Evolutionary conservation across 371 early-diverging fungal species (phyloP), one percentile per base, ranked within the genome.

Genomic region (Lichtheimia ornata): DNA sequence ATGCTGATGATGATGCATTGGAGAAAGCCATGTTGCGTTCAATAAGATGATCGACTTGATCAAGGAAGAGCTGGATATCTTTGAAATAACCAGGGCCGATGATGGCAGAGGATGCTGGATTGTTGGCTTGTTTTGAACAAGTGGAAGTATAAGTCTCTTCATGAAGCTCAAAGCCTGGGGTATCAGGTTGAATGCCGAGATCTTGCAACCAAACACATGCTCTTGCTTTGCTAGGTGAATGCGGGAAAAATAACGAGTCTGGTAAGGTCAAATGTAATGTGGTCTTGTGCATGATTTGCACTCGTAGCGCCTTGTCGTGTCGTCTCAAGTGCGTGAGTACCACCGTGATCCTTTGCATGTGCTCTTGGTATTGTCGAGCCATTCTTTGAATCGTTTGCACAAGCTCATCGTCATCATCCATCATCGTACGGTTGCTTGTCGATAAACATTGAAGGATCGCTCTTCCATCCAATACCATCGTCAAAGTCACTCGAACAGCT

Each of bases 21-120:
- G 13, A 17, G 55, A 35, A 17, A 42, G 28, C 11, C 64, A 59
- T 20, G 67, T 58, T 61, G 17, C 25, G 59, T 51, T 62, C 68
- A 56, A 67, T 63, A 18, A 67, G 30, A 24, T 59, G 55, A 41
- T 67, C 68, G 40, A 67, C 68, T 25, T 63, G 56, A 56, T 67
- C 68, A 40, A 67, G 47, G 53, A 67, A 67, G 3, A 54, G 44
- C 42, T 67, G 68, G 11, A 67, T 55, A 27, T 63, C 60, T 53
- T 52, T 59, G 43, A 67, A 67, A 55, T 67, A 67, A 24, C 49
- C 68, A 28, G 60, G 64, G 25, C 42, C 57, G 17, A 56, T 28
- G 15, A 47, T 47, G n/a, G 47, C 47, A 22, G 22, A 5, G 5
- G 15, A n/a, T 18, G n/a, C 18, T 47, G 15, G 15, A n/a, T 5